Evolutionary conservation across 805 yeast species (phyloP), one percentile per base, ranked within the genome.

Genomic region (Sugiyamaella smithiae): DNA sequence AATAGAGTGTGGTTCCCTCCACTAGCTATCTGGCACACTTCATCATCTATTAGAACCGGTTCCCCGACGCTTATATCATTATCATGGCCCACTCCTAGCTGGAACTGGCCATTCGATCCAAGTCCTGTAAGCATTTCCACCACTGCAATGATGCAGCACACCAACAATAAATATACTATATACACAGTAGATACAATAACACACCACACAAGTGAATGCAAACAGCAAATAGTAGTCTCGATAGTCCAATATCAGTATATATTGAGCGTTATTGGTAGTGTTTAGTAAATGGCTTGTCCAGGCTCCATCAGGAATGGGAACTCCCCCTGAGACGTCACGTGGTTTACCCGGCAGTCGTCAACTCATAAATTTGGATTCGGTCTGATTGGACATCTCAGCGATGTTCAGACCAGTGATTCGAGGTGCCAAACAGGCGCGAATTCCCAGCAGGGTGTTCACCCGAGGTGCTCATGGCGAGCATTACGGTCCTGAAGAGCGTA

Each of bases 1-100:
- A 88, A 52, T 14, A 87, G 57, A 0, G 95, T 83, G 62, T 91
- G 97, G 57, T 90, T 90, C 0, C 98, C 97, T 3, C 97, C 97
- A 57, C 89, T 81, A 0, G 73, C 75, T 9, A 89, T 70, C 55
- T 71, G 60, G 1, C 25, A 20, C 16, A 47, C 46, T 5, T 46
- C 19, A 7, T 47, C 51, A 3, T 51, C 49, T 1, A 62, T 57
- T 16, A 53, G 42, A 16, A 44, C 47, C 11, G 31, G 31, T 36
- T 59, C 60, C 14, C 75, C 65, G 8, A 44, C 53, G 19, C 63
- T 56, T 6, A 67, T 49, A 63, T 84, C 97, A 1, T 74, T 75
- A 29, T 67, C 65, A 53, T 80, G 66, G 4, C 72, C 74, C 32
- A 73, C 62, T 33, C 97, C 95, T 41, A 90, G 73, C 62, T 90